Base-by-base conservation (phyloP, 2,329 filamentous ascomycete species). In the Purpureocillium takamizusanense region DNA sequence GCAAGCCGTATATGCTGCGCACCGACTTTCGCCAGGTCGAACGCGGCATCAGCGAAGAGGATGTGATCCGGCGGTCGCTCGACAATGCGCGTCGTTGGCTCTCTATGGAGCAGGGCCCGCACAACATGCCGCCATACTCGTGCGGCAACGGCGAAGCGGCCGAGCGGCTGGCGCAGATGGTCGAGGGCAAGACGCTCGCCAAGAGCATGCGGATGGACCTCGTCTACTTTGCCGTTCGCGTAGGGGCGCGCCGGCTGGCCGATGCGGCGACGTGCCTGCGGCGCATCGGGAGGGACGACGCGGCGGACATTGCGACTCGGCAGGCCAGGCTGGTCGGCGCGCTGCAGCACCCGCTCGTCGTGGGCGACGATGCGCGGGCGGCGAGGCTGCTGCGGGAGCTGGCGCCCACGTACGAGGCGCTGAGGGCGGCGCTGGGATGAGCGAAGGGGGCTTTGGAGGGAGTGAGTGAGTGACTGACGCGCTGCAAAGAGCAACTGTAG, bases 1-100 rank as follows among this genome's bases (percentile, higher is more conserved):
- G 43, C 14, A 39, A 42, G 29, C 41, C 45, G 7, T 47, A 41
- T 16, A 46, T 41, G 31, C 46, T 47, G 45, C 41, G 45, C 30
- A 40, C 33, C 30, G 34, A 35, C n/a, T 46, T 47, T 35, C 31
- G 31, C 5, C 42, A 38, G 27, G 5, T 42, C 4, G 36, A 46
- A 16, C 21, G 21, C 21, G 12, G 15, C 3, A 10, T 42, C 10
- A 35, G 38, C 9, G 45, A 47, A 21, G 43, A 46, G n/a, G 43
- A 47, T 2, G 40, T 44, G 23, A 46, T 47, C 27, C 25, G 36
- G 15, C 39, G 45, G 12, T 41, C 41, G 4, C 41, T 46, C 7
- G 27, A 36, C 21, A 38, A 31, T 27, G 43, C 37, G 8, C 37
- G 41, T 18, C 35, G 36, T 23, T 43, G 44, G 39, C 33, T 47